These are phyloP conservation scores for Paulownia fortunei DNA, from an alignment of 257 asterid genomes.

Conservation along the genomic window DNA sequence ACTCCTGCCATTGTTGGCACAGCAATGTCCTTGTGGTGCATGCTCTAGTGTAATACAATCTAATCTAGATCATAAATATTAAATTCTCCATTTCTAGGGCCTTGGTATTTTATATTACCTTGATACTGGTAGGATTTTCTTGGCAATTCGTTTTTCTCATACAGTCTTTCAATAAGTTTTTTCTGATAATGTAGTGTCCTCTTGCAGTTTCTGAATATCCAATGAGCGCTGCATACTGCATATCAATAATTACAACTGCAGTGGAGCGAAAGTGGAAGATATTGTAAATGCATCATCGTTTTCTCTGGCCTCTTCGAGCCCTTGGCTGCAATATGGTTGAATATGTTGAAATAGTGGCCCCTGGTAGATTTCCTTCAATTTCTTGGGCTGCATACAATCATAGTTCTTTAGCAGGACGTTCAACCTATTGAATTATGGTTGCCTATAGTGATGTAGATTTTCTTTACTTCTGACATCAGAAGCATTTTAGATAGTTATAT, in stretches of 20 bases:
- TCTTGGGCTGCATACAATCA: not conserved
- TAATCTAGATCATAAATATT: not conserved
- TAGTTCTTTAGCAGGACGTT: conserved; percentile 16
- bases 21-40: not conserved
- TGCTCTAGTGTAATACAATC: not conserved
- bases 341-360: not conserved
- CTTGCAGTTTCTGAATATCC: conserved; percentile 88
- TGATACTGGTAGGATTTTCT: not conserved
- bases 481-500: not conserved
- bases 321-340: not conserved
- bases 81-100: not conserved
- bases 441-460: not conserved
- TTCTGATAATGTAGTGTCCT: conserved; percentile 25
- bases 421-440: conserved; percentile 5
- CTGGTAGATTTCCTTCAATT: not conserved
- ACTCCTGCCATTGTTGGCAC: not conserved
- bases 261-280: conserved; percentile 80
- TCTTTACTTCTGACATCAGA: not conserved
- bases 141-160: not conserved
- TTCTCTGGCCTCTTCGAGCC: not conserved
- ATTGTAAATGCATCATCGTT: conserved; percentile 42
- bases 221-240: conserved; percentile 86
- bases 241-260: conserved; percentile 73
- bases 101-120: not conserved
- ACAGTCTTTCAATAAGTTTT: not conserved